Conservation (phyloP, 2,329 filamentous ascomycete genomes). For the Aspergillus sp. region DNA sequence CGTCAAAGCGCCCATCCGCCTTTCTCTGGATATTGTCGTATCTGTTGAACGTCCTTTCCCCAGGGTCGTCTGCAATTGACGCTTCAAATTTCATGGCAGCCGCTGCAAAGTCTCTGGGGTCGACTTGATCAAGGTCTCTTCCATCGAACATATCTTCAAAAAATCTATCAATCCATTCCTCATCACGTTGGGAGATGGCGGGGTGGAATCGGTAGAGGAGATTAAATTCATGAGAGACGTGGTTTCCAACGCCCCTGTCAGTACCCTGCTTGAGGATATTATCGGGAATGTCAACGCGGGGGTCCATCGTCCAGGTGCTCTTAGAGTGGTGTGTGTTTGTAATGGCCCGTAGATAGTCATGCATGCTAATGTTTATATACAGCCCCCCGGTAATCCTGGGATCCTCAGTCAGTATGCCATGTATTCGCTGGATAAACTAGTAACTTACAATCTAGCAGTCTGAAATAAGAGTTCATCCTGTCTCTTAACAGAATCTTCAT, state of each 20-base stretch:
- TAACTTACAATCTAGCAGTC: constrained; percentile 22
- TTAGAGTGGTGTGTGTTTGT: constrained; percentile 12
- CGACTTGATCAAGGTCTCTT: constrained; percentile 12
- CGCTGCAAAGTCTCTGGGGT: constrained; percentile 27
- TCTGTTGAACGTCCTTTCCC: constrained; percentile 57
- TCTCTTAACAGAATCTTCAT: constrained; percentile 33
- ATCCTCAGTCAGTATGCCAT: too few relatives aligned
- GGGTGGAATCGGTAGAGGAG: constrained; percentile 50
- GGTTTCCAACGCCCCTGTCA: constrained; percentile 45
- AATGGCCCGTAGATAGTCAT: constrained; percentile 30
- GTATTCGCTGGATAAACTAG: too few relatives aligned
- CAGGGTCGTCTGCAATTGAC: constrained; percentile 56
- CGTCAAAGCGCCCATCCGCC: constrained; percentile 58
- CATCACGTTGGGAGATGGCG: constrained; percentile 40
- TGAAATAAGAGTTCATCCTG: constrained; percentile 32
- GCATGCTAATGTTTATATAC: constrained; percentile 30
- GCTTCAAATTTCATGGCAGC: constrained; percentile 56
- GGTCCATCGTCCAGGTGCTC: constrained; percentile 6
- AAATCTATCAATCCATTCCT: constrained; percentile 31
- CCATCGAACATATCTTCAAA: constrained; percentile 37
- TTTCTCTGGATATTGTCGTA: constrained; percentile 57
- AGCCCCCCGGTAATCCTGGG: constrained; percentile 22
- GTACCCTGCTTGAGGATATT: constrained; percentile 19
- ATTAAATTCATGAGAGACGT: constrained; percentile 51
- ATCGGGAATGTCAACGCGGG: constrained; percentile 2